phyloP scores from a whole-genome alignment of 805 yeast genomes.

The Yarrowia keelungensis region DNA sequence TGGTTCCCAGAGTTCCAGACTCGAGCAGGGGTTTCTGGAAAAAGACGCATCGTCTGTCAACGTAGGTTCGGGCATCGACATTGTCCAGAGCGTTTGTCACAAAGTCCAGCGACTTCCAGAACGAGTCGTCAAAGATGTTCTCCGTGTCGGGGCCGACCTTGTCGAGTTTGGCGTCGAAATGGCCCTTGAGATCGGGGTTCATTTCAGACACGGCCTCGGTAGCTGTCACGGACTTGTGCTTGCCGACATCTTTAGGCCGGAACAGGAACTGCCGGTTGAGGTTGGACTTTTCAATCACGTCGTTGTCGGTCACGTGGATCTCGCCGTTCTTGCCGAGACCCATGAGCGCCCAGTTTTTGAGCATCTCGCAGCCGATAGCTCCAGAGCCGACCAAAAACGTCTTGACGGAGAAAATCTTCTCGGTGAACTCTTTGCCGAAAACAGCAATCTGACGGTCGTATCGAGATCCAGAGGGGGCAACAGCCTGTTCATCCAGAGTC shows the following conservation, averaged over 20 bases:
- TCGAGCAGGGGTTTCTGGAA: conserved; percentile 90
- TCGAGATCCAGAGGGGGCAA: conserved; percentile 78
- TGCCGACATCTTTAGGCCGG: conserved; percentile 93
- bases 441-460: conserved; percentile 97
- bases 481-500: conserved; percentile 67
- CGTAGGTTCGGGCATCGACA: conserved; percentile 97
- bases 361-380: conserved; percentile 98
- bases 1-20: conserved; percentile 97
- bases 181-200: conserved; percentile 84
- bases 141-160: conserved; percentile 96
- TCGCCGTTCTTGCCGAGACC: conserved; percentile 92
- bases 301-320: conserved; percentile 88
- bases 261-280: conserved; percentile 95
- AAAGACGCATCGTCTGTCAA: conserved; percentile 95
- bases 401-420: conserved; percentile 72
- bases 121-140: conserved; percentile 77
- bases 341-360: conserved; percentile 97
- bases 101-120: conserved; percentile 84
- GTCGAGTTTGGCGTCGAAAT: conserved; percentile 77
- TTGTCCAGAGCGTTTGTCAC: conserved; percentile 98
- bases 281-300: conserved; percentile 93
- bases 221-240: conserved; percentile 88
- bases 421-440: conserved; percentile 80
- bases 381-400: conserved; percentile 97
- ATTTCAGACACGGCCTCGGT: conserved; percentile 80